Evolutionary conservation across 441 rosid species (phyloP), one percentile per base, ranked within the genome.

Genomic region (Daphne laureola): DNA sequence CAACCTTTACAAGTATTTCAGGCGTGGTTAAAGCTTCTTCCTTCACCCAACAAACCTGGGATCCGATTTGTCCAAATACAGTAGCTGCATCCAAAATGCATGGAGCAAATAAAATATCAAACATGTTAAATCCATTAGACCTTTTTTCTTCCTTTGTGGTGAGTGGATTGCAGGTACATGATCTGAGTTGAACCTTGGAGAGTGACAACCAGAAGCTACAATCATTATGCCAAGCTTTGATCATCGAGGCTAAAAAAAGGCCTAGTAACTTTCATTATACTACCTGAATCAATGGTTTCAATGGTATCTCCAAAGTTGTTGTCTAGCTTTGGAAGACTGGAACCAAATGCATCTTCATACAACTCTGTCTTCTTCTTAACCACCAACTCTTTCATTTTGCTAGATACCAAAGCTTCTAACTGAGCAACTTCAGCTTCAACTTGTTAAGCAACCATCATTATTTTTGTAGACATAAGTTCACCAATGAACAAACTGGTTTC

Each of bases 361-460:
- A 86, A 71, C 55, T 84, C 97, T 46, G 76, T 61, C 70, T 80
- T 82, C 72, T 90, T 90, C 71, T 84, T 86, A 52, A 86, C 47
- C 54, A 90, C 90, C 71, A 86, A 89, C 54, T 86, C 95, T 71
- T 74, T 90, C 93, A 90, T 86, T 76, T 81, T 90, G 78, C 93
- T 90, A 55, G 86, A 64, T 63, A 86, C 86, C 51, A 86, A 49
- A 63, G 72, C 84, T 74, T 90, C 97, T 59, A 90, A 67, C 26
- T 87, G 81, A 53, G 73, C 61, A 41, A 90, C 80, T 77, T 90
- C 97, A 38, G 68, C 77, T 68, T 76, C 88, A 51, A 86, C 93
- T 89, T 88, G 68, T 53, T 18, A 18, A 18, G 23, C 23, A 18
- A 18, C 23, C n/a, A n/a, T n/a, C 23, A 18, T 3, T 18, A 3